Evolutionary conservation across 2,329 filamentous ascomycete species (phyloP).

Genomic region (Apiospora koreana): DNA sequence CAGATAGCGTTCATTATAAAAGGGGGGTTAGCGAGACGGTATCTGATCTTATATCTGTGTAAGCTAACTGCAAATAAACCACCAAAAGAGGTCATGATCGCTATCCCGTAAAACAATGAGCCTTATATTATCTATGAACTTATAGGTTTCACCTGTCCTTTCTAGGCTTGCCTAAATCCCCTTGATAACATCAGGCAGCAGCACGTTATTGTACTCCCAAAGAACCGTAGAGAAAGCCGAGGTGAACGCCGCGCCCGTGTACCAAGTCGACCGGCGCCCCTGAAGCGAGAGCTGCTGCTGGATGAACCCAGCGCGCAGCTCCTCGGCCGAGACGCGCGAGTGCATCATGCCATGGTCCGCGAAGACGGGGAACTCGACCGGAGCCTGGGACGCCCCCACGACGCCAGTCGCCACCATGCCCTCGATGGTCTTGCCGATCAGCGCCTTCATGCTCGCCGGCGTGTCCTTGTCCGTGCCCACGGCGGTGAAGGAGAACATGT

Average conservation of each 20-base stretch:
- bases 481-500: slow-evolving; percentile 33
- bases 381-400: neutral
- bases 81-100: no score
- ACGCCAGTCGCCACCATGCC: slow-evolving; percentile 28
- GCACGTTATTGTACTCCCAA: slow-evolving; percentile 34
- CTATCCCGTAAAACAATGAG: no score
- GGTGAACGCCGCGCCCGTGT: neutral
- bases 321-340: neutral
- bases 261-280: neutral
- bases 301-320: neutral
- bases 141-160: no score
- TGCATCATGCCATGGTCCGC: neutral
- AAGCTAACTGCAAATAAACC: no score
- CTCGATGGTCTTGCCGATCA: slow-evolving; percentile 30
- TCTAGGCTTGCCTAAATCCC: no score
- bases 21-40: no score
- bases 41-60: no score
- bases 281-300: neutral
- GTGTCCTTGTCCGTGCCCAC: slow-evolving; percentile 26
- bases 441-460: slow-evolving; percentile 22
- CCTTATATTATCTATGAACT: no score
- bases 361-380: neutral
- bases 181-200: slow-evolving; percentile 20
- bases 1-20: no score
- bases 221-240: slow-evolving; percentile 19